Evolutionary conservation across 768 basidiomycete genomes (phyloP).

Genomic region (Kwoniella heveanensis): DNA sequence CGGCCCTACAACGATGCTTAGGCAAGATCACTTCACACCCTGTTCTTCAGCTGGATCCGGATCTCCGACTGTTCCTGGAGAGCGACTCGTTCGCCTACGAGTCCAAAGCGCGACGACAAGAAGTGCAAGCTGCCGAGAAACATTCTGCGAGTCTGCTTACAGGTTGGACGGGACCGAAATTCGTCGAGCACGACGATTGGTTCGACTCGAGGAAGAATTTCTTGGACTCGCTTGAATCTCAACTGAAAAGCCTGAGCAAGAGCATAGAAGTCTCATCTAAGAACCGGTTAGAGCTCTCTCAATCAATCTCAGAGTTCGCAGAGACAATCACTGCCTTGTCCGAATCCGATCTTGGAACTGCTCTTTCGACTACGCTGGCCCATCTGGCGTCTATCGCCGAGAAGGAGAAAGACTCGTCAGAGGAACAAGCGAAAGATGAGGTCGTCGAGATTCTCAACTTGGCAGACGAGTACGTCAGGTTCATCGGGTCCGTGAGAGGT

Average conservation of each 20-base stretch:
- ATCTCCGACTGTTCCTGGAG: conserved; percentile 87
- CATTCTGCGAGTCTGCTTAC: conserved; percentile 63
- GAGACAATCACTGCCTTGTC: conserved; percentile 71
- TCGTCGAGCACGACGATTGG: conserved; percentile 63
- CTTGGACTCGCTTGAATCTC: conserved; percentile 85
- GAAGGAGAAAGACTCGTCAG: conserved; percentile 73
- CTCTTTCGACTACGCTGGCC: conserved; percentile 70
- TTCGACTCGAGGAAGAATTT: conserved; percentile 84
- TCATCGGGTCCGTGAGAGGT: conserved; percentile 81
- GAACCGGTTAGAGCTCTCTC: conserved; percentile 73
- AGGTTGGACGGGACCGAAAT: conserved; percentile 66
- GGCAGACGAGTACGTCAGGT: conserved; percentile 89
- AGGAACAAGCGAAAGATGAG: conserved; percentile 77
- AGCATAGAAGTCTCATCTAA: conserved; percentile 83
- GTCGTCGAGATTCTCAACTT: conserved; percentile 77
- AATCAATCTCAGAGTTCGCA: conserved; percentile 76
- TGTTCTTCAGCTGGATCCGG: conserved; percentile 80
- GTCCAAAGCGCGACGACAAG: conserved; percentile 65
- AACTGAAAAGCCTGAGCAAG: conserved; percentile 81
- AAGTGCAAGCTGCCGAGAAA: conserved; percentile 81
- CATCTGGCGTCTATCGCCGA: conserved; percentile 74
- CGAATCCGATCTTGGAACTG: conserved; percentile 70
- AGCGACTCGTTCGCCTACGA: conserved; percentile 88
- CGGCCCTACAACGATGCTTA: conserved; percentile 84
- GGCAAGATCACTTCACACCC: conserved; percentile 93